These are phyloP conservation scores for Sporothrix curviconia DNA, from an alignment of 2,329 filamentous ascomycete genomes.

Conservation along the genomic window DNA sequence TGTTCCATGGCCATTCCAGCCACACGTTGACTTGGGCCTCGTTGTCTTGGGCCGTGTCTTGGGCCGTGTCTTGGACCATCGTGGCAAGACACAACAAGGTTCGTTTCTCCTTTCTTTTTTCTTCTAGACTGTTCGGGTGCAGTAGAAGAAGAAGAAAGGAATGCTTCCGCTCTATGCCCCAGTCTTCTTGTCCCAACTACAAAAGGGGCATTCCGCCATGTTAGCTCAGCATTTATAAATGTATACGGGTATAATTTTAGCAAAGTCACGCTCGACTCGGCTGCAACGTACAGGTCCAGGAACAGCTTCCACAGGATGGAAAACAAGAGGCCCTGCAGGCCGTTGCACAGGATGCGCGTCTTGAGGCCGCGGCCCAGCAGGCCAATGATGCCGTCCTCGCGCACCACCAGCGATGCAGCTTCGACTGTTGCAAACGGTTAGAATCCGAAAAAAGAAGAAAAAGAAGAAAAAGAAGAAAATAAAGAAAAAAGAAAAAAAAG, in stretches of 20 bases:
- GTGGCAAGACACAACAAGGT: too few relatives aligned
- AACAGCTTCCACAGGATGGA: slow-evolving; percentile 45
- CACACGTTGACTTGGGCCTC: not conserved
- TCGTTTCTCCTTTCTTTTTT: not conserved
- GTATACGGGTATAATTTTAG: too few relatives aligned
- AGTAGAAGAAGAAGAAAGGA: too few relatives aligned
- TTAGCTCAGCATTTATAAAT: too few relatives aligned
- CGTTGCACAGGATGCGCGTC: slow-evolving; percentile 43
- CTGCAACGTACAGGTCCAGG: slow-evolving; percentile 36
- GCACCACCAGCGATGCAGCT: slow-evolving; percentile 35
- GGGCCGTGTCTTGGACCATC: not conserved
- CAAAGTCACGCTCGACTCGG: not conserved
- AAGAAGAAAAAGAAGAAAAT: not conserved
- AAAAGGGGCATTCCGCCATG: too few relatives aligned
- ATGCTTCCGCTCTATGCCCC: too few relatives aligned
- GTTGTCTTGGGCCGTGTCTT: not conserved
- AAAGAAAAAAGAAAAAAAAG: too few relatives aligned
- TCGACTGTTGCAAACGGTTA: slow-evolving; percentile 27
- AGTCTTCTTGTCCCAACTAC: slow-evolving; percentile 10
- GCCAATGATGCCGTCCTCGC: slow-evolving; percentile 35
- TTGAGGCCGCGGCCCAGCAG: slow-evolving; percentile 40
- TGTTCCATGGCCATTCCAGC: not conserved
- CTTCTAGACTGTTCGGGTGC: not conserved
- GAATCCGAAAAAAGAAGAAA: not conserved
- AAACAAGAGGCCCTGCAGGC: slow-evolving; percentile 40